phyloP scores from a whole-genome alignment of 1,284 basidiomycete genomes.

The Xerocomus cyaneibrunnescens region DNA sequence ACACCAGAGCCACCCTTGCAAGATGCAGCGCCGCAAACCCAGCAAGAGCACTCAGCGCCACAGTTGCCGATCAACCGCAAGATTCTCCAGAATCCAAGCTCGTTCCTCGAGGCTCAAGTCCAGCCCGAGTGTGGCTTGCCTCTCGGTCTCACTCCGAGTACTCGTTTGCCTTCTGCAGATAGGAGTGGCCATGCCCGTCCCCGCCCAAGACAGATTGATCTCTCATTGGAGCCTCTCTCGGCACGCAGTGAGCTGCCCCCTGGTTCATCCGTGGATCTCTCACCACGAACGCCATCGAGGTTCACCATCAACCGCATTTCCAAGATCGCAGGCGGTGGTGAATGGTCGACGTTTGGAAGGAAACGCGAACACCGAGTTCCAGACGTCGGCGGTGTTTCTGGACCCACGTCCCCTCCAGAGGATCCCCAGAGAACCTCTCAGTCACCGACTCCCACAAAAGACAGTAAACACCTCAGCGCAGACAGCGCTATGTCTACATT shows the following conservation, averaged over 20 bases:
- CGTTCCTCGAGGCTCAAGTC: slow-evolving; percentile 24
- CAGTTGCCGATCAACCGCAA: slow-evolving; percentile 22
- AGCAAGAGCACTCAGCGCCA: not conserved
- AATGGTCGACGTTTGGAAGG: slow-evolving; percentile 48
- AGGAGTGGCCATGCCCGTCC: slow-evolving; percentile 6
- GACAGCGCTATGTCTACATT: slow-evolving; percentile 23
- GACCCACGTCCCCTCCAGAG: slow-evolving; percentile 13
- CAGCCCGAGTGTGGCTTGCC: slow-evolving; percentile 12
- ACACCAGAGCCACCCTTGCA: slow-evolving; percentile 18
- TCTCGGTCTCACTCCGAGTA: slow-evolving; percentile 32
- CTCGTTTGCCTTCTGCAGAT: slow-evolving; percentile 19
- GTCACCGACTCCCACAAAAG: slow-evolving; percentile 18
- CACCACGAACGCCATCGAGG: slow-evolving; percentile 12
- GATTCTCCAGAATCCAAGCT: slow-evolving; percentile 33
- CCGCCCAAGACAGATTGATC: slow-evolving; percentile 4
- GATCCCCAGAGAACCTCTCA: slow-evolving; percentile 10
- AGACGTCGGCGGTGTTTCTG: slow-evolving; percentile 15
- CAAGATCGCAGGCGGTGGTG: slow-evolving; percentile 29
- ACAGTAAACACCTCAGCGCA: slow-evolving; percentile 12
- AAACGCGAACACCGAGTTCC: slow-evolving; percentile 22
- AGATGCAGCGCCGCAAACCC: not conserved
- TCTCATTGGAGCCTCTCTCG: not conserved
- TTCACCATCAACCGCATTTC: slow-evolving; percentile 27
- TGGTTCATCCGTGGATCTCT: slow-evolving; percentile 9
- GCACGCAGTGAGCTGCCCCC: slow-evolving; percentile 4